phyloP scores from a whole-genome alignment of 257 asterid species.

The Anisodus acutangulus region DNA sequence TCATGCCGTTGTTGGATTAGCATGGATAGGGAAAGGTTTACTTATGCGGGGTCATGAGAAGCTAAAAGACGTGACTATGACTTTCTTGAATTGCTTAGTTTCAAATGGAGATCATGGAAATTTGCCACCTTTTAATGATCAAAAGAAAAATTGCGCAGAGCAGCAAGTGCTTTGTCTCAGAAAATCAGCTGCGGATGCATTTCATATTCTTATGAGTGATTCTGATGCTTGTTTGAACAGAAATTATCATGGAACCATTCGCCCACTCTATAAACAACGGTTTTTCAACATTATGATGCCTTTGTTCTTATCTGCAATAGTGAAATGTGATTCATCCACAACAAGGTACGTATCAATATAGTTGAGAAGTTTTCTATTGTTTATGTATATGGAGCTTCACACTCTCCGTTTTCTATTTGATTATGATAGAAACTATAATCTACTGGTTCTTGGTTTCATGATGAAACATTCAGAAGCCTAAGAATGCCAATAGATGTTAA shows the following conservation, averaged over 20 bases:
- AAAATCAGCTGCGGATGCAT: slow-evolving; percentile 85
- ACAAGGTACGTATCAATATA: slow-evolving; percentile 51
- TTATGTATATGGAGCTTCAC: neutral
- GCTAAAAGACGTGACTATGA: slow-evolving; percentile 69
- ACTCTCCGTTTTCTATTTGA: slow-evolving; percentile 15
- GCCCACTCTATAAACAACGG: slow-evolving; percentile 96
- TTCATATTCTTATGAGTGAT: slow-evolving; percentile 81
- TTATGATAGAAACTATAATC: slow-evolving; percentile 10
- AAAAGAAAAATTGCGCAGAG: slow-evolving; percentile 42
- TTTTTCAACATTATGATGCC: slow-evolving; percentile 79
- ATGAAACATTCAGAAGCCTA: slow-evolving; percentile 23
- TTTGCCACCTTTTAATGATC: slow-evolving; percentile 41
- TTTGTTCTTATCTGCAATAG: slow-evolving; percentile 57
- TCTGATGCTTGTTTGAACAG: slow-evolving; percentile 80
- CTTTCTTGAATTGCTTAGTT: slow-evolving; percentile 63
- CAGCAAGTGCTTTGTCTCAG: slow-evolving; percentile 55
- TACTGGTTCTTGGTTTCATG: slow-evolving; percentile 13
- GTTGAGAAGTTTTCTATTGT: neutral
- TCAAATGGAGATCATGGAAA: slow-evolving; percentile 45
- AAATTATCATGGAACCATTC: slow-evolving; percentile 66
- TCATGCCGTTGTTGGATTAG: slow-evolving; percentile 68
- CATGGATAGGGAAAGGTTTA: slow-evolving; percentile 97
- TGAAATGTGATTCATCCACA: slow-evolving; percentile 55
- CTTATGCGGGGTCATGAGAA: slow-evolving; percentile 94
- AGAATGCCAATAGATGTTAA: slow-evolving; percentile 9